A percentile compares a stretch with the other conserved stretches of the same genome.
Conservation (phyloP, 1,284 basidiomycete genomes). For the Bondarzewia mesenterica region DNA sequence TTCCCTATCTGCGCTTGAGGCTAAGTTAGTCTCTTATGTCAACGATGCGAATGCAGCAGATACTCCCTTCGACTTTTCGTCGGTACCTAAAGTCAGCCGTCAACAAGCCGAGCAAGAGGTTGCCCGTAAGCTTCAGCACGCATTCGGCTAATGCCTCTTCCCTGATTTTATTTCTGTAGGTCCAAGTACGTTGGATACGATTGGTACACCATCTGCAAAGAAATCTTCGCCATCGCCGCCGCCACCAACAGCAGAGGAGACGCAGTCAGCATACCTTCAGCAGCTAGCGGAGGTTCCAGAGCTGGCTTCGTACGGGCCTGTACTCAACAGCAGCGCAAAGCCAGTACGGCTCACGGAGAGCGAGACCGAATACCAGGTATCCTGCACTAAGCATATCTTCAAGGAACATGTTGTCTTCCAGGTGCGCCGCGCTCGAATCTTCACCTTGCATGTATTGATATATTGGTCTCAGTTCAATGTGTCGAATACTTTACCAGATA, state of each 20-base stretch:
- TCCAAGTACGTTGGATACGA: constrained; percentile 77
- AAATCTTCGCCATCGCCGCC: constrained; percentile 58
- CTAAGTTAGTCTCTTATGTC: constrained; percentile 84
- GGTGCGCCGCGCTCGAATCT: constrained; percentile 33
- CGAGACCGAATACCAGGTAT: constrained; percentile 97
- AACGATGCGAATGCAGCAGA: constrained; percentile 65
- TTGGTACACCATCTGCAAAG: constrained; percentile 59
- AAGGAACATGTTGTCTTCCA: constrained; percentile 95
- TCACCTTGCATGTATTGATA: constrained; percentile 1
- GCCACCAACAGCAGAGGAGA: constrained; percentile 71
- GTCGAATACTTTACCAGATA: constrained; percentile 98
- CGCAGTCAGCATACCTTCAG: constrained; percentile 78
- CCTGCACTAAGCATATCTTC: constrained; percentile 96
- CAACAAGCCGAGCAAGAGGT: constrained; percentile 83
- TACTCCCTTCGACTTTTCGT: constrained; percentile 72
- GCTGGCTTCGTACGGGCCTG: constrained; percentile 78
- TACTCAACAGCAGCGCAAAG: constrained; percentile 82
- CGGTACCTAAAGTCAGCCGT: constrained; percentile 87
- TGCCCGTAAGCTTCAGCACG: constrained; percentile 50
- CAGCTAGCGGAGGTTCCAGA: constrained; percentile 87
- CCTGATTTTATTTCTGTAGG: constrained; percentile 32
- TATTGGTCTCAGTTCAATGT: constrained; percentile 75
- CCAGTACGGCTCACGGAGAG: constrained; percentile 87
- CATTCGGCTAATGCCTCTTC: constrained; percentile 1
- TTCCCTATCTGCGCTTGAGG: constrained; percentile 80